Evolutionary conservation across 1,284 basidiomycete species (phyloP), one percentile per base, ranked within the genome.

Genomic region (Amylostereum chailletii): DNA sequence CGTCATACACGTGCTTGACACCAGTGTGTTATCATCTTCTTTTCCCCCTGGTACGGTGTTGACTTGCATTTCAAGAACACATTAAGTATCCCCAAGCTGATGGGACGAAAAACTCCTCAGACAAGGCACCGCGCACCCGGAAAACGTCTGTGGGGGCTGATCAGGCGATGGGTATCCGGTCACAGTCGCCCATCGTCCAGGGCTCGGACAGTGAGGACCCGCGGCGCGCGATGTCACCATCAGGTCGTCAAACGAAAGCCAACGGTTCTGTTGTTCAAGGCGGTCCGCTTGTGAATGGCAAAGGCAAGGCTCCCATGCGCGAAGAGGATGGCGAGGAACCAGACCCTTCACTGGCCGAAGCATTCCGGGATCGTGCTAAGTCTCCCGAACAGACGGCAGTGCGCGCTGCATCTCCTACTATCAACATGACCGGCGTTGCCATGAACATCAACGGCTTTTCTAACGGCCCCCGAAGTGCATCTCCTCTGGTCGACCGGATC

Each of bases 1-100:
- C 26, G 65, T 89, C 46, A 77, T 97, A 34, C 90, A 98, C 63
- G 84, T 98, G 46, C 75, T 98, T 53, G 94, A 97, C 67, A 95
- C 94, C 3, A 91, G 92, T 62, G 43, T 39, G 58, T 51, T 41
- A 45, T 54, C 47, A 50, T 55, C 42, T 44, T 51, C 8, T 49
- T n/a, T 5, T 43, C 47, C 47, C 46, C 43, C 31, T 47, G 42
- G 31, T 50, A 31, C 47, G 43, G 44, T 49, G 48, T 34, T 44
- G 38, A 36, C 49, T 45, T 34, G 19, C 42, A 47, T n/a, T 36
- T 48, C 34, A 52, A 85, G 86, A 91, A 67, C 85, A 97, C 62
- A 98, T 98, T 74, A 95, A 95, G 68, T 97, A 97, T 63, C 94
- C 94, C 1, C 78, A 85, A 51, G 71, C 82, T 19, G 19, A 19